Conservation (phyloP, 495 filamentous ascomycete genomes). For the Hyaloscypha hepaticicola region DNA sequence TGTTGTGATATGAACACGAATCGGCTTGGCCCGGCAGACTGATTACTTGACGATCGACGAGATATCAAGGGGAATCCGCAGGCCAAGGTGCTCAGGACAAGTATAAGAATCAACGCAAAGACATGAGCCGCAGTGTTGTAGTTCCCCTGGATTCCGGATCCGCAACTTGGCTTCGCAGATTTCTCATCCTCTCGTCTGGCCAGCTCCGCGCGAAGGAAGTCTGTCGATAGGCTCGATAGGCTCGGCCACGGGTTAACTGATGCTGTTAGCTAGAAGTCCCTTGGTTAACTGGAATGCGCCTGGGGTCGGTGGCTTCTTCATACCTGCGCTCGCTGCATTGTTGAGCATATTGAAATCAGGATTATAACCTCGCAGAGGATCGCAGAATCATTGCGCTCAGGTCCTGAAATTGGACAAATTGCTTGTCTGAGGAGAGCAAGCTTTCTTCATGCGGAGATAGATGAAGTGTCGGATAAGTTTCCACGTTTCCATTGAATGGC, state of each 20-base stretch:
- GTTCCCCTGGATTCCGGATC: conserved; percentile 55
- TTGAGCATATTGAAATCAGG: conserved; percentile 16
- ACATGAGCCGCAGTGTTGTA: conserved; percentile 73
- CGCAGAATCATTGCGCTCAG: conserved; percentile 15
- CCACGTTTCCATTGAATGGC: not conserved
- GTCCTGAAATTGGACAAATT: not conserved
- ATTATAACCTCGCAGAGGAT: not conserved
- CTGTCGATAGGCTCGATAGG: conserved; percentile 50
- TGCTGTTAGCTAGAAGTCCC: not conserved
- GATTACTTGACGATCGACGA: conserved; percentile 42
- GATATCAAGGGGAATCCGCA: conserved; percentile 61
- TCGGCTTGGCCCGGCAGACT: conserved; percentile 38
- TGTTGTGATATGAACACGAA: conserved; percentile 75
- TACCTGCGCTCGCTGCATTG: conserved; percentile 14
- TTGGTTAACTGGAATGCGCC: not conserved
- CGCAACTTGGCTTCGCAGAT: conserved; percentile 54
- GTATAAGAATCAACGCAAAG: conserved; percentile 73
- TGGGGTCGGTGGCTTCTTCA: not conserved
- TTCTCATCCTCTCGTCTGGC: conserved; percentile 42
- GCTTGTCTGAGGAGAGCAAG: not conserved
- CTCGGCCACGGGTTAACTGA: conserved; percentile 36
- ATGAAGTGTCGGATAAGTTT: not conserved
- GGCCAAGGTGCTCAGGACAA: conserved; percentile 66
- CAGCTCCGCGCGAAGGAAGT: conserved; percentile 51
- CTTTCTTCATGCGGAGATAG: not conserved